Base-by-base conservation (phyloP, 495 filamentous ascomycete species). In the Xylaria scruposa region DNA sequence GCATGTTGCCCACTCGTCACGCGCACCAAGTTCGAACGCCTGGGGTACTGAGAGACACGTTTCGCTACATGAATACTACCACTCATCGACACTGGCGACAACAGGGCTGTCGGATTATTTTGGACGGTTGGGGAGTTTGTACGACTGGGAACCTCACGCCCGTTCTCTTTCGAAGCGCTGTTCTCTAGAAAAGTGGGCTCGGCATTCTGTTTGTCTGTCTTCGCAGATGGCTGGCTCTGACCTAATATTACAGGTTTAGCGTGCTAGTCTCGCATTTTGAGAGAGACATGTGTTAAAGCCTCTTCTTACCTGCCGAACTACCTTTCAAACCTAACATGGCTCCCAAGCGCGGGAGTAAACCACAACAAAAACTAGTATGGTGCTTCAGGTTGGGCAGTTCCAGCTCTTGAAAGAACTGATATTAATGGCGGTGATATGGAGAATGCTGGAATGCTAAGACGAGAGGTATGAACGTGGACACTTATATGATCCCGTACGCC, bases 371-470 rank as follows among this genome's bases (percentile, higher is more conserved):
- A 51, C 24, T 66, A 66, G 4, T 66, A 36, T 17, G 44, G 38
- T 21, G 31, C 63, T 85, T 76, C 82, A 82, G 26, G 85, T 81
- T 46, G 65, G 61, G 67, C 33, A 33, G n/a, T 42, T 19, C 13
- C 26, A 59, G 54, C 33, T 44, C 24, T 46, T 26, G 33, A 13
- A 65, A 67, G 44, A 67, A 47, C 29, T 67, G 63, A 36, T 24
- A 40, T 66, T 0, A 15, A 26, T 36, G 46, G 12, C 17, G 26
- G 33, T 49, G 31, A 5, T 9, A 15, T 21, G 46, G 44, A 24
- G 53, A n/a, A 8, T 15, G 4, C 17, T 17, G n/a, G 31, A n/a
- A 1, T 53, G 4, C 31, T 6, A 46, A 10, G 44, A 17, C 53
- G 17, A 17, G 44, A 66, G 29, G 44, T 6, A 66, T 17, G 29